Conservation (phyloP, 2,329 filamentous ascomycete genomes). For the Verticillium nubilum region DNA sequence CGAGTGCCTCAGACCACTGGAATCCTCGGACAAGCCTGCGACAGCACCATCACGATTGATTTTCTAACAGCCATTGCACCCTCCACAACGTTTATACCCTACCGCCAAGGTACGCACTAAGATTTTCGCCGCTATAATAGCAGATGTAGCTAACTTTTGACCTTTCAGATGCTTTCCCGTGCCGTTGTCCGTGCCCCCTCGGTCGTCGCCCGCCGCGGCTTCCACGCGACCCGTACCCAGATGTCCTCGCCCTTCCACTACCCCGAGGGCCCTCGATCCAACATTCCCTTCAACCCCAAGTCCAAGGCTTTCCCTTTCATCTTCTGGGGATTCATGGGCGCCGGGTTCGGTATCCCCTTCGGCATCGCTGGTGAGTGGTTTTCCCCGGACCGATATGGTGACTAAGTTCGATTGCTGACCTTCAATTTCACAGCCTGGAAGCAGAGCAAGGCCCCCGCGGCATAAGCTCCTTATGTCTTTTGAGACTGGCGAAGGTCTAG, state of each 20-base stretch:
- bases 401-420: neutral
- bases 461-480: constrained; percentile 20
- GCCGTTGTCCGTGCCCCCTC: constrained; percentile 58
- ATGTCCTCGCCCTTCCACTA: constrained; percentile 95
- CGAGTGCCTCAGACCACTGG: constrained; percentile 11
- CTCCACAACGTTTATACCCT: constrained; percentile 4
- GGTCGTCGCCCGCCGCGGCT: constrained; percentile 80
- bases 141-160: constrained; percentile 34
- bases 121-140: neutral
- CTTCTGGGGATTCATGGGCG: constrained; percentile 69
- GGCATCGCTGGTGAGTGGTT: constrained; percentile 53
- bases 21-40: constrained; percentile 1
- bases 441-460: constrained; percentile 30
- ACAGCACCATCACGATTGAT: constrained; percentile 10
- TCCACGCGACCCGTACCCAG: constrained; percentile 84
- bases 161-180: constrained; percentile 74
- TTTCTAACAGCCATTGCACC: constrained; percentile 7
- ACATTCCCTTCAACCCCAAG: constrained; percentile 95
- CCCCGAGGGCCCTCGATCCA: constrained; percentile 89
- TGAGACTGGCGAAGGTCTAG: neutral
- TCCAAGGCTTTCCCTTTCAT: constrained; percentile 76
- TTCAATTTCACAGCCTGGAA: constrained; percentile 37
- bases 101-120: constrained; percentile 5
- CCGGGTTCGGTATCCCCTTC: constrained; percentile 57
- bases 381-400: constrained; percentile 4